These are phyloP conservation scores for Blastocystis sp. DNA, from an alignment of 352 stramenopile species.

Conservation along the genomic window DNA sequence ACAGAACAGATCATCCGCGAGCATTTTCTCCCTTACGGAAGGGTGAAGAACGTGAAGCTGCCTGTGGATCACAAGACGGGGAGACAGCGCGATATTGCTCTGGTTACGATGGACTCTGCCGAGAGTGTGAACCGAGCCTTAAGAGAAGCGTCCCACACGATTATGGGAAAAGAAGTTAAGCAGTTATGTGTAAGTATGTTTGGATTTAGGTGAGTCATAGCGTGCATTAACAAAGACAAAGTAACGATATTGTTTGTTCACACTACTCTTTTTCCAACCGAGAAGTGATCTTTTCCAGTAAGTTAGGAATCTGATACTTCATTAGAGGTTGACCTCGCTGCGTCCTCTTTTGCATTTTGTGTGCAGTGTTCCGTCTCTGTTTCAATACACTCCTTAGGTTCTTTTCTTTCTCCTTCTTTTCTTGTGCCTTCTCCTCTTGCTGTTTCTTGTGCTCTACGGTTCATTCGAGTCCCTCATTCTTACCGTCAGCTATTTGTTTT, in stretches of 20 bases:
- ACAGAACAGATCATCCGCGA: slow-evolving; percentile 25
- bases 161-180: slow-evolving; percentile 35
- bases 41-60: slow-evolving; percentile 3
- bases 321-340: slow-evolving; percentile 10
- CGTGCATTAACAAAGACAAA: background rate
- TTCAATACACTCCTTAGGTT: background rate
- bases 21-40: slow-evolving; percentile 6
- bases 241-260: background rate
- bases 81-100: slow-evolving; percentile 10
- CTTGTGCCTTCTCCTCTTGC: background rate
- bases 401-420: slow-evolving; percentile 17
- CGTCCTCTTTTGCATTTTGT: slow-evolving; percentile 23
- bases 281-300: slow-evolving; percentile 18
- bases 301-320: slow-evolving; percentile 54
- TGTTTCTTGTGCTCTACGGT: background rate
- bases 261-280: background rate
- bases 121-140: slow-evolving; percentile 7
- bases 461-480: background rate
- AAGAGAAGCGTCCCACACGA: background rate
- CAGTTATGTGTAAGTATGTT: background rate
- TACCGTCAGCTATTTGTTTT: slow-evolving; percentile 2
- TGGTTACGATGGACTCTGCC: slow-evolving; percentile 17
- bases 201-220: background rate
- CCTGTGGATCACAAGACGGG: slow-evolving; percentile 22
- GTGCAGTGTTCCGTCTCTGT: background rate